Conservation (phyloP, 305 asterid genomes). For the Solanum hybrid region DNA sequence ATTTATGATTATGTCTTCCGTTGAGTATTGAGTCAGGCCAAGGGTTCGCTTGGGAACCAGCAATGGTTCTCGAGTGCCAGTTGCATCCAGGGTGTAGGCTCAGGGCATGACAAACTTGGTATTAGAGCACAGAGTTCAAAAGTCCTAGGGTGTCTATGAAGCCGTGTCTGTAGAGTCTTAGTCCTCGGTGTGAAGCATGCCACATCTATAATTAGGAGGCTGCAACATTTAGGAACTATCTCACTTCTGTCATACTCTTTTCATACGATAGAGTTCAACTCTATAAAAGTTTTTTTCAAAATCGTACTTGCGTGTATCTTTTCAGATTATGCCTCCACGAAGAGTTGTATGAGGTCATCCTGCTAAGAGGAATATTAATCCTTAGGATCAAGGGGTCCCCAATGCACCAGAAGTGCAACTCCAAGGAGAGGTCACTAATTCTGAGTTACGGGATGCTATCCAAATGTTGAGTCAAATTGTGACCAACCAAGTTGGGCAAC, state of each 20-base stretch:
- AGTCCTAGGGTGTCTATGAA: not conserved
- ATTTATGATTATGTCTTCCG: too few relatives aligned
- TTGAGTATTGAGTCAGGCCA: not conserved
- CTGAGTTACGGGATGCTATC: fast-evolving
- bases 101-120: not conserved
- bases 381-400: not conserved
- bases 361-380: not conserved
- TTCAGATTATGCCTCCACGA: not conserved
- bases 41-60: not conserved
- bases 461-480: too few relatives aligned
- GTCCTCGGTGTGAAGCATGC: not conserved
- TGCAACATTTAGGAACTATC: not conserved
- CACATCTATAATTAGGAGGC: not conserved
- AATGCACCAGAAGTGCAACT: not conserved
- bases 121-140: not conserved
- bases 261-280: not conserved
- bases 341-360: not conserved
- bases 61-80: not conserved
- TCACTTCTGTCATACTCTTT: not conserved
- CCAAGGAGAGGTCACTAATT: not conserved
- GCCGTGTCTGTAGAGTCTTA: not conserved
- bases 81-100: not conserved
- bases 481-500: not conserved
- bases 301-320: too few relatives aligned
- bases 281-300: not conserved